Base-by-base conservation (phyloP, 2,329 filamentous ascomycete species). In the Aspergillus eucalypticola region DNA sequence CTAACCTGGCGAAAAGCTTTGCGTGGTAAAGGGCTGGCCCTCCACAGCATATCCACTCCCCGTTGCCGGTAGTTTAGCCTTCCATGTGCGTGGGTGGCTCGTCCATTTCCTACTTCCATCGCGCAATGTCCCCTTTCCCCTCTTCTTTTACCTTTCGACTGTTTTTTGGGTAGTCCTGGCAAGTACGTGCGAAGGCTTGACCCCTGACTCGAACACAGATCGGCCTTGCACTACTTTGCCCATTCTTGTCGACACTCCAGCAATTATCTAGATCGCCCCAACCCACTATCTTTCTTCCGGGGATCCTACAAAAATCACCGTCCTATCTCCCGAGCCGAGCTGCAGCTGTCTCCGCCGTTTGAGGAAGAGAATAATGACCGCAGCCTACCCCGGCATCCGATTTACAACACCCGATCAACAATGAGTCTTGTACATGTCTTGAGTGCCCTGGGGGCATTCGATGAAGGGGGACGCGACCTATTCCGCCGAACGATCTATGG, bases 401-500 rank as follows among this genome's bases (percentile, higher is more conserved):
- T 39, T 41, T 11, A 42, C 44, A 50, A 21, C 56, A 6, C 13
- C 35, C 29, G 32, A 15, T 53, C 55, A 41, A 60, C 42, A 52
- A 68, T 68, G 66, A 66, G 63, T 49, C 54, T 65, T 35, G 44
- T 59, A 51, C 55, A 60, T 39, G 49, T 60, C 19, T 32, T 64
- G 44, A 60, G 50, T 53, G 51, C 57, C 17, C 56, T 72, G 42
- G 56, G 68, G 46, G 50, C 58, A 53, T 58, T 61, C 25, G 49
- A 63, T 39, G 63, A 63, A 8, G 56, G 60, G 38, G 60, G 59
- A 1, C 53, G 67, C 25, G 53, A 59, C 7, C 60, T 74, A 27
- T 60, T 56, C 5, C 66, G 64, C 35, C 69, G 71, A 49, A 52
- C 70, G 49, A 64, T 58, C 38, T 65, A 66, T 42, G 63, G n/a